phyloP scores from a whole-genome alignment of 2,329 filamentous ascomycete genomes.

The Penicillium nordicum region DNA sequence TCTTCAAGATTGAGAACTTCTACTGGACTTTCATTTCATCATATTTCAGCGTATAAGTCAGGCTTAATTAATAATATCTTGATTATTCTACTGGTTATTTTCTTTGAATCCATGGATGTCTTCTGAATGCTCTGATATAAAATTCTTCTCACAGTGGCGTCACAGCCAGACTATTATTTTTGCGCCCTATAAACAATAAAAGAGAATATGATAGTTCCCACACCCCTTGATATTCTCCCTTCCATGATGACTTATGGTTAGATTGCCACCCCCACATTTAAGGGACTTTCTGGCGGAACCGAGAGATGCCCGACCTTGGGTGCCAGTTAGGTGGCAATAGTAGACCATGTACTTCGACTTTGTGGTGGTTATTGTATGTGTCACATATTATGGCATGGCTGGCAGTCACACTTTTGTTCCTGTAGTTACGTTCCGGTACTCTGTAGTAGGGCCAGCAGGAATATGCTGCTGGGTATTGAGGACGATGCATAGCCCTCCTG shows the following conservation, averaged over 20 bases:
- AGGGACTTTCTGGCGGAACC: background rate
- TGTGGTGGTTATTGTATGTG: background rate
- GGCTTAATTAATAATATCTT: background rate
- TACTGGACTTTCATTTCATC: background rate
- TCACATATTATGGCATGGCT: background rate
- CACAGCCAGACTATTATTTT: too few species aligned
- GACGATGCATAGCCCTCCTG: background rate
- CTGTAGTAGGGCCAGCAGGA: background rate
- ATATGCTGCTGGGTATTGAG: background rate
- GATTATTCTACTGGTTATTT: background rate
- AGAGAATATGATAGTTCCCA: background rate
- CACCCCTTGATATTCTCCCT: background rate
- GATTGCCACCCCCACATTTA: constrained; percentile 5
- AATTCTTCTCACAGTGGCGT: background rate
- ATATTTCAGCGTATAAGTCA: background rate
- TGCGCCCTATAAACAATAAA: background rate
- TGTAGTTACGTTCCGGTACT: background rate
- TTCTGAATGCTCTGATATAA: background rate
- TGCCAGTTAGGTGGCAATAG: background rate
- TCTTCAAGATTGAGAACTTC: background rate
- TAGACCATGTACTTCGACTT: background rate
- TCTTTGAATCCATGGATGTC: background rate
- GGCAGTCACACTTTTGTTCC: background rate
- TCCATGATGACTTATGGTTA: background rate
- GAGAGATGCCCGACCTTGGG: background rate